These are phyloP conservation scores for Cystobasidium sp. DNA, from an alignment of 1,284 basidiomycete species.

Conservation along the genomic window DNA sequence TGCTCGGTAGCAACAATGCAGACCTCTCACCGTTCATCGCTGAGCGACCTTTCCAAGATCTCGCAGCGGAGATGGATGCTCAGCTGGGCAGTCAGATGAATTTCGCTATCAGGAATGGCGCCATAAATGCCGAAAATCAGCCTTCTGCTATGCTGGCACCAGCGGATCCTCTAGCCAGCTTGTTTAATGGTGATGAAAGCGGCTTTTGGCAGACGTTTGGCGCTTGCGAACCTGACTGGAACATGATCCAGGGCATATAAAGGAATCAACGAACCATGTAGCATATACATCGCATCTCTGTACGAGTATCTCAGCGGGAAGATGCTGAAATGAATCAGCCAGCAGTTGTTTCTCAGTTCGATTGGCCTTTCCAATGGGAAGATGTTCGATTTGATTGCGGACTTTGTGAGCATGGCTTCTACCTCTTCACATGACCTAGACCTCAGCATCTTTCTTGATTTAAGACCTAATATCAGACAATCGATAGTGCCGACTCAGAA, in stretches of 20 bases:
- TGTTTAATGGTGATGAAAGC: not conserved
- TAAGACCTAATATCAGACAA: too few relatives aligned
- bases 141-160: not conserved
- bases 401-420: too few relatives aligned
- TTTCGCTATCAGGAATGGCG: not conserved
- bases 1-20: not conserved
- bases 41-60: not conserved
- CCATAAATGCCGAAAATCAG: not conserved
- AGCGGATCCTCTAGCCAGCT: not conserved
- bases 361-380: too few relatives aligned
- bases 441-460: too few relatives aligned
- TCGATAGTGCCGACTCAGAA: too few relatives aligned
- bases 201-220: not conserved
- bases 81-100: not conserved
- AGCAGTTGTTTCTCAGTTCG: not conserved
- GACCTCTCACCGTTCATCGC: not conserved
- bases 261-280: not conserved
- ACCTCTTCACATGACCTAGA: too few relatives aligned
- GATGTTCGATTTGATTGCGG: too few relatives aligned
- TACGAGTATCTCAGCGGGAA: not conserved
- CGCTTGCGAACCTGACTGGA: not conserved
- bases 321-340: not conserved
- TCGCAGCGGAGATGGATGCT: not conserved
- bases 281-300: not conserved
- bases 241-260: not conserved